phyloP scores from a whole-genome alignment of 306 rosid species.

The Pyrus pyrifolia region DNA sequence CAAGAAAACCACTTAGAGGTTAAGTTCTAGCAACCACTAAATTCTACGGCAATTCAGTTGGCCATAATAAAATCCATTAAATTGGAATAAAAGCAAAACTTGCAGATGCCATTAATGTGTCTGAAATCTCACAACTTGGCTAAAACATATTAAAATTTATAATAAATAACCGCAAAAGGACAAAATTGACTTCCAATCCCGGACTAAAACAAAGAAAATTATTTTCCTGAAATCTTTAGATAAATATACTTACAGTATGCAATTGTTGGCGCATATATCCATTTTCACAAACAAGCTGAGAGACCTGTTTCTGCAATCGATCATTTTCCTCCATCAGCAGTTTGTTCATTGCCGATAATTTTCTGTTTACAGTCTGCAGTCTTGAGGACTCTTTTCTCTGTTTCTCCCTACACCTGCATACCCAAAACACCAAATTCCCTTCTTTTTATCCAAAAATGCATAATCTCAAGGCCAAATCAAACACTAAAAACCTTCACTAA shows the following conservation, averaged over 20 bases:
- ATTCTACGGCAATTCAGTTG: slow-evolving; percentile 2
- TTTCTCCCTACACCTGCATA: slow-evolving; percentile 90
- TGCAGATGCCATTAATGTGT: background rate
- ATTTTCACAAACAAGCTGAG: slow-evolving; percentile 91
- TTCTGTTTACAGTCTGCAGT: slow-evolving; percentile 90
- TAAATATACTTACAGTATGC: slow-evolving; percentile 60
- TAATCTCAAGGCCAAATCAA: background rate
- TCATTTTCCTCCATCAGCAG: slow-evolving; percentile 98
- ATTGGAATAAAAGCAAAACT: background rate
- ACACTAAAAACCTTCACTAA: background rate
- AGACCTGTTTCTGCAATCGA: slow-evolving; percentile 94
- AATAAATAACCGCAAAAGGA: background rate
- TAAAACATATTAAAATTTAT: background rate
- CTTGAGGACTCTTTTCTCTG: slow-evolving; percentile 90
- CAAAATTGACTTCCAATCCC: background rate
- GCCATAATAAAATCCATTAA: background rate
- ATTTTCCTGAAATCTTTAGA: background rate
- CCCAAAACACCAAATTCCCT: background rate
- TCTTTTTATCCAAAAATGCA: background rate
- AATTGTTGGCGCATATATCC: slow-evolving; percentile 88
- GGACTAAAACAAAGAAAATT: background rate
- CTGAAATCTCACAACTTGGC: background rate
- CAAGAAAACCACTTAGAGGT: slow-evolving; percentile 9
- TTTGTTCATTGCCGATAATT: slow-evolving; percentile 88
- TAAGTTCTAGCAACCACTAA: background rate